Base-by-base conservation (phyloP, 176 grass and related monocot genomes). In the Aegilops speltoides region DNA sequence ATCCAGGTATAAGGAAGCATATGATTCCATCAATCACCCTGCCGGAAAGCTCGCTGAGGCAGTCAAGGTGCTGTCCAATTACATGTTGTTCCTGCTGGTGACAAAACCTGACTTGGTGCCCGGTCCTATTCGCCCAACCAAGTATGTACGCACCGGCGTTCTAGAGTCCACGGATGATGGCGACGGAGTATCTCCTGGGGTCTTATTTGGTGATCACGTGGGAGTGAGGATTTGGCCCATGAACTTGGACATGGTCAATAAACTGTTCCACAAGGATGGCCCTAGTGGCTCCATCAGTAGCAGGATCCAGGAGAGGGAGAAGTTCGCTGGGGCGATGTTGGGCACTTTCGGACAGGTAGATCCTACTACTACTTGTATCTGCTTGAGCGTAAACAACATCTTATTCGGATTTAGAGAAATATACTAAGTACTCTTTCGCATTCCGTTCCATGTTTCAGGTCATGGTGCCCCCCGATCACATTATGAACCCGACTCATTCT, bases 161-260 rank as follows among this genome's bases (percentile, higher is more conserved):
- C 10, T 61, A 23, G 8, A 23, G 10, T 23, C 0, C 0, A 8
- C 23, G 1, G 0, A 3, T 61, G 1, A 10, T 43, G 2, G 1
- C 11, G 2, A 37, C 36, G 7, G 7, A 6, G 36, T 37, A 7
- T 37, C 7, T 37, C 3, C 3, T 64, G 61, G 23, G 23, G 61
- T 64, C 0, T 0, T 64, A 64, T 64, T 64, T 64, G 61, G 61
- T 64, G 60, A 26, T 64, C 61, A 64, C 11, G 61, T 64, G 61
- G 61, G 61, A 64, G 10, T 64, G 61, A 26, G 0, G 61, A 26
- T 26, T 26, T 24, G 61, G 61, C 61, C 61, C 61, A 64, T 63
- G 26, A 2, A 23, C 0, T 64, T 23, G 61, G 4, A 4, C 61
- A 26, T 64, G 61, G 61, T 64, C 23, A 66, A 31, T 5, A 66